Conservation (phyloP, 495 filamentous ascomycete genomes). For the Glarea lozoyensis region DNA sequence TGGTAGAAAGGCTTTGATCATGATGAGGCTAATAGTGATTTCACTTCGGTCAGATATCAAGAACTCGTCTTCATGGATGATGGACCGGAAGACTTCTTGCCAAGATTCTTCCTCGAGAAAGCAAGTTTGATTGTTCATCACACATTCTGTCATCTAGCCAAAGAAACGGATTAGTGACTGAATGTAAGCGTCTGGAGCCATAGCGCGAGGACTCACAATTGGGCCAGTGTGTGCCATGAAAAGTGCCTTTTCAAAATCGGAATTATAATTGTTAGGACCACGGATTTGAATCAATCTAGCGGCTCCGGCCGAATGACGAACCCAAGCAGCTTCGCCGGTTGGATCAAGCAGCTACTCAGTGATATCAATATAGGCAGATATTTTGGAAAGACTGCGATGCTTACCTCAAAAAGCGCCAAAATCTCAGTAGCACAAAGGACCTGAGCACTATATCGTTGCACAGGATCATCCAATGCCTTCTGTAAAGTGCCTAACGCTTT, state of each 20-base stretch:
- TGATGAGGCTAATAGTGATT: constrained; percentile 18
- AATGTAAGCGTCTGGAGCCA: too few species aligned
- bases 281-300: constrained; percentile 26
- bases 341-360: constrained; percentile 17
- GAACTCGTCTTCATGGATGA: constrained; percentile 11
- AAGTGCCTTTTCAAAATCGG: constrained; percentile 29
- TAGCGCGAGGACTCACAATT: constrained; percentile 25
- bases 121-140: constrained; percentile 20
- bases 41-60: constrained; percentile 20
- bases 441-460: constrained; percentile 19
- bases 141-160: constrained; percentile 23
- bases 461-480: constrained; percentile 22
- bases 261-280: constrained; percentile 24
- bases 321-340: constrained; percentile 20
- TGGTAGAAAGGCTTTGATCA: constrained; percentile 11
- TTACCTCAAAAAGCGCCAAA: constrained; percentile 26
- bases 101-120: constrained; percentile 24
- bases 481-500: constrained; percentile 28
- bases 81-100: constrained; percentile 20
- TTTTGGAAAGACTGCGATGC: neutral
- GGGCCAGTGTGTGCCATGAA: constrained; percentile 26
- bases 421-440: constrained; percentile 29
- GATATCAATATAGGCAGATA: neutral
- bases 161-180: too few species aligned
- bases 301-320: constrained; percentile 24